Evolutionary conservation across 805 yeast genomes (phyloP).

Genomic region (Cyberlindnera euphorbiae): DNA sequence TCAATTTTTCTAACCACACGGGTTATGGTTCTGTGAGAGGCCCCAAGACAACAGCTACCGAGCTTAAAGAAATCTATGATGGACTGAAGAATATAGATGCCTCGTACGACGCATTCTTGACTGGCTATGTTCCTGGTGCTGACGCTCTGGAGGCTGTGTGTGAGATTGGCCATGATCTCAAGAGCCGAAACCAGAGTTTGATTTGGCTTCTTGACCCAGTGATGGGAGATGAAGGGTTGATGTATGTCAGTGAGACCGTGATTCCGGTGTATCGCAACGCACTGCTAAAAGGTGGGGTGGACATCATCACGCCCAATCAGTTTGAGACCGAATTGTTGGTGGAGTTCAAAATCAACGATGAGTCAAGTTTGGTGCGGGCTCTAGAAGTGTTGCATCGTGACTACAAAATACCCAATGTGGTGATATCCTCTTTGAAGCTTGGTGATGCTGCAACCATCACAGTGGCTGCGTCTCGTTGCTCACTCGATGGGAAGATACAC

Average conservation of each 20-base stretch:
- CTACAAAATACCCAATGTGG: constrained; percentile 53
- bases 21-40: constrained; percentile 62
- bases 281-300: constrained; percentile 44
- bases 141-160: constrained; percentile 43
- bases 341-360: constrained; percentile 40
- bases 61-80: constrained; percentile 34
- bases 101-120: constrained; percentile 49
- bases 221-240: constrained; percentile 71
- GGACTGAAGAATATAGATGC: constrained; percentile 34
- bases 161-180: constrained; percentile 33
- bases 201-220: constrained; percentile 72
- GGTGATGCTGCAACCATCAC: constrained; percentile 15
- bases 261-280: constrained; percentile 55
- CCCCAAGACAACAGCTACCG: constrained; percentile 34
- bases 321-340: constrained; percentile 77
- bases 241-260: constrained; percentile 57
- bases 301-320: constrained; percentile 84
- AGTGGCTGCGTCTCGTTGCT: constrained; percentile 18
- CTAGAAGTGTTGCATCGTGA: constrained; percentile 42
- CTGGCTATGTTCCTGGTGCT: constrained; percentile 67
- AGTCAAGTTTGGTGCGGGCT: constrained; percentile 40
- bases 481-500: constrained; percentile 6
- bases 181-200: constrained; percentile 29
- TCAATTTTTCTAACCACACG: constrained; percentile 65
- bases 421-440: constrained; percentile 53